Evolutionary conservation across 176 grass and related monocot genomes (phyloP).

Genomic region (Hordeum marinum): DNA sequence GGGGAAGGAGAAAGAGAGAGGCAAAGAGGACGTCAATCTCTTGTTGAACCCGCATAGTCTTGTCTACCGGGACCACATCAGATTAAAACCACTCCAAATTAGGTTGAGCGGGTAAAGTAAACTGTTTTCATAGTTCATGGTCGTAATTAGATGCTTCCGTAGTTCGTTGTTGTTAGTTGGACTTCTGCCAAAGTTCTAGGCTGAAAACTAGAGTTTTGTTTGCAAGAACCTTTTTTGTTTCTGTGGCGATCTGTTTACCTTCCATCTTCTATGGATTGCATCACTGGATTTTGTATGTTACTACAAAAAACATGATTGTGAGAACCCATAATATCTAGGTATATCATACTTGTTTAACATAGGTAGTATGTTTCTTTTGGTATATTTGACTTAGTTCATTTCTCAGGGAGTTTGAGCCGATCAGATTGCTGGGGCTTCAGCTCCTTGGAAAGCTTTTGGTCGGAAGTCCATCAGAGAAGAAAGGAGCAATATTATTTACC

Average conservation of each 20-base stretch:
- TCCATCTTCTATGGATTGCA: constrained; percentile 6
- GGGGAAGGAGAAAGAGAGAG: neutral
- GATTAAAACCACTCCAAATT: neutral
- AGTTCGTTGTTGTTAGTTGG: neutral
- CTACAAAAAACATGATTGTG: constrained; percentile 4
- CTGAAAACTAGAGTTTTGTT: neutral
- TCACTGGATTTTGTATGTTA: constrained; percentile 1
- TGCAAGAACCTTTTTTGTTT: constrained; percentile 6
- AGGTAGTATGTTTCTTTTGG: neutral
- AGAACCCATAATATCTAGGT: neutral
- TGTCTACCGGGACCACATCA: neutral
- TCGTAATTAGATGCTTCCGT: neutral
- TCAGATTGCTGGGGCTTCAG: constrained; percentile 68
- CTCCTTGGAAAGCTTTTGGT: constrained; percentile 70
- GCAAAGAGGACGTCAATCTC: neutral
- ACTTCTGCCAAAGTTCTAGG: neutral
- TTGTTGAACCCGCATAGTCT: neutral
- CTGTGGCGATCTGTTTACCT: neutral
- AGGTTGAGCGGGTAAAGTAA: neutral
- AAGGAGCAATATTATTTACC: constrained; percentile 57
- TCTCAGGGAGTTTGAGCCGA: constrained; percentile 63
- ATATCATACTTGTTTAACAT: constrained; percentile 18
- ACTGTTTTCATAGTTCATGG: neutral
- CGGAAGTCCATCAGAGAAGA: constrained; percentile 61
- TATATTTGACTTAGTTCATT: constrained; percentile 17